Base-by-base conservation (phyloP, 2,329 filamentous ascomycete species). In the Penicillium brasilianum region DNA sequence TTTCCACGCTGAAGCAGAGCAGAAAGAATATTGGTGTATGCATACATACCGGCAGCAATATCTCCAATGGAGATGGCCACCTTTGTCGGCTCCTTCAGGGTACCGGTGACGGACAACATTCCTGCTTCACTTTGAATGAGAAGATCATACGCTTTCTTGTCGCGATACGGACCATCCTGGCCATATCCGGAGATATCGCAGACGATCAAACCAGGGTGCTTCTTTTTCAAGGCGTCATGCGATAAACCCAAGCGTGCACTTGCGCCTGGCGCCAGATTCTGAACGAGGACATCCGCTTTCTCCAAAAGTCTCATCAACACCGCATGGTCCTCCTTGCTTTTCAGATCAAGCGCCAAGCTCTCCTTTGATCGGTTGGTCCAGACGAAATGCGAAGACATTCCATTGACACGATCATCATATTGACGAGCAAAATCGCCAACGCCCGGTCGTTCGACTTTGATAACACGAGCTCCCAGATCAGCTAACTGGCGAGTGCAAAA, bases 101-200 rank as follows among this genome's bases (percentile, higher is more conserved):
- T 81, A 0, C 83, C 83, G 0, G 83, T 85, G 28, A 85, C 77
- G 0, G 81, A 82, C 1, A 85, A 72, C 65, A 85, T 72, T 0
- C 83, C 83, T 0, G 83, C 82, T 62, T 85, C 84, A 50, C 82
- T 84, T 65, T 85, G 84, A 3, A 85, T 81, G 0, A 86, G 78
- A 39, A 85, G 73, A 63, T 85, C 83, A 51, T 85, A 85, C 0
- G 83, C 83, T 64, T 85, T 85, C 73, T 84, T 85, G 48, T 83
- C 76, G 5, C 79, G 75, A 59, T 84, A 85, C 0, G 83, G 83
- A 0, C 83, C 83, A 22, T 81, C 76, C 9, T 78, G 74, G 0
- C 84, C 83, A 59, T 85, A 85, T 0, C 84, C 83, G 0, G 82
- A 84, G 48, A 85, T 84, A 53, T 84, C 81, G 58, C 82, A 85